Evolutionary conservation across 768 basidiomycete genomes (phyloP).

Genomic region (Phlegmacium glaucopus): DNA sequence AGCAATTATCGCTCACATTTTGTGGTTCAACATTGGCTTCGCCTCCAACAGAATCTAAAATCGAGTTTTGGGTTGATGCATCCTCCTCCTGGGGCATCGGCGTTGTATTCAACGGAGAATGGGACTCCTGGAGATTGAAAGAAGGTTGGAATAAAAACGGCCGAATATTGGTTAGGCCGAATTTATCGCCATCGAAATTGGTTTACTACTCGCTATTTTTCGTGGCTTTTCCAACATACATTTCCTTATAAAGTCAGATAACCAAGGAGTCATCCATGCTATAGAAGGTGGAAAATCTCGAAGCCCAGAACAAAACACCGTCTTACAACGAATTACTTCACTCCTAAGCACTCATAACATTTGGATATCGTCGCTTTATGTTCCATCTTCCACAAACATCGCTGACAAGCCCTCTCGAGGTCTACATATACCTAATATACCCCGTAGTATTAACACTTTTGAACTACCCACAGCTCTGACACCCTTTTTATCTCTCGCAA

Average conservation of each 20-base stretch:
- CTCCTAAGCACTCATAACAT: too few species aligned
- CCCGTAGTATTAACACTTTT: neutral
- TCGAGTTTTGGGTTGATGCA: constrained; percentile 30
- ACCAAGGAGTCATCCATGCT: too few species aligned
- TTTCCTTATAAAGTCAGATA: too few species aligned
- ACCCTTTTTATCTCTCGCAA: neutral
- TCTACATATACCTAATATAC: neutral
- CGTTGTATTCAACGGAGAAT: constrained; percentile 24
- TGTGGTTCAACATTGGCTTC: constrained; percentile 8
- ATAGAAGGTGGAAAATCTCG: too few species aligned
- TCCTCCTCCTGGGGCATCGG: constrained; percentile 37
- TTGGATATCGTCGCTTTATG: too few species aligned
- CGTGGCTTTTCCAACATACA: too few species aligned
- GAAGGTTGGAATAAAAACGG: constrained; percentile 23
- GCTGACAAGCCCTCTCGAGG: constrained; percentile 22
- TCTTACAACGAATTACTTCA: too few species aligned
- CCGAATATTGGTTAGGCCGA: too few species aligned
- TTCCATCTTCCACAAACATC: constrained; percentile 18
- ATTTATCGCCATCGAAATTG: too few species aligned
- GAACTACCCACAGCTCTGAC: neutral
- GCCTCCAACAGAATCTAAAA: constrained; percentile 9
- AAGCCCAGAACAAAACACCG: too few species aligned
- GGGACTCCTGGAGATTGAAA: constrained; percentile 30
- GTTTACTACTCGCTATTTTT: too few species aligned
- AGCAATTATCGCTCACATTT: constrained; percentile 4